These are phyloP conservation scores for Paracoccidioides lutzii DNA, from an alignment of 2,329 filamentous ascomycete species.

Conservation along the genomic window DNA sequence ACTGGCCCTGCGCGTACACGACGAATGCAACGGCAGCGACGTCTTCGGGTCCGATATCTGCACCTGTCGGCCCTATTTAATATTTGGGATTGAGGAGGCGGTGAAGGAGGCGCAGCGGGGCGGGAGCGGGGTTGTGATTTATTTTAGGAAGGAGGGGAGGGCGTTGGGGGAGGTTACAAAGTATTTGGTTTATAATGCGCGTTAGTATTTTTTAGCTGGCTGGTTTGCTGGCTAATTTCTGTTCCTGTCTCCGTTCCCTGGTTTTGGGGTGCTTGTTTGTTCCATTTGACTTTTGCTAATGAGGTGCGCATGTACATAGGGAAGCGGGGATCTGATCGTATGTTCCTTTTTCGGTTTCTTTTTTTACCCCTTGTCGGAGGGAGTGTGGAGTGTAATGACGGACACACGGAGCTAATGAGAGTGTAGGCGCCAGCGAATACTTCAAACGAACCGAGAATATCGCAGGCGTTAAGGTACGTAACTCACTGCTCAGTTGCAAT, in stretches of 20 bases:
- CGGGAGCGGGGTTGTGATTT: slow-evolving; percentile 89
- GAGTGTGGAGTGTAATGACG: too few species aligned
- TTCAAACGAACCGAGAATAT: slow-evolving; percentile 98
- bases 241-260: neutral
- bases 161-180: slow-evolving; percentile 93
- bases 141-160: slow-evolving; percentile 94
- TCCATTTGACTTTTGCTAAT: too few species aligned
- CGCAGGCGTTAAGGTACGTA: slow-evolving; percentile 66
- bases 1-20: slow-evolving; percentile 73
- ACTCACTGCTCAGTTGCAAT: neutral
- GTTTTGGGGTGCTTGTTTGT: too few species aligned
- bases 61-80: slow-evolving; percentile 82
- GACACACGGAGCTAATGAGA: slow-evolving; percentile 46
- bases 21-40: slow-evolving; percentile 90
- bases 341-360: neutral
- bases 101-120: slow-evolving; percentile 94
- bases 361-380: too few species aligned
- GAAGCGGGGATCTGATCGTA: slow-evolving; percentile 20
- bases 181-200: slow-evolving; percentile 52
- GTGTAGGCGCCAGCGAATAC: slow-evolving; percentile 75
- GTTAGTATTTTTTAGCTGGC: slow-evolving; percentile 22
- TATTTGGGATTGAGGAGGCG: slow-evolving; percentile 93
- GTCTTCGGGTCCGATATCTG: slow-evolving; percentile 98
- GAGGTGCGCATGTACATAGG: slow-evolving; percentile 15
- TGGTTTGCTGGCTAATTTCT: neutral